A percentile compares a stretch with the other conserved stretches of the same genome.
Conservation (phyloP, 345 rosid genomes). For the Barbarea vulgaris region DNA sequence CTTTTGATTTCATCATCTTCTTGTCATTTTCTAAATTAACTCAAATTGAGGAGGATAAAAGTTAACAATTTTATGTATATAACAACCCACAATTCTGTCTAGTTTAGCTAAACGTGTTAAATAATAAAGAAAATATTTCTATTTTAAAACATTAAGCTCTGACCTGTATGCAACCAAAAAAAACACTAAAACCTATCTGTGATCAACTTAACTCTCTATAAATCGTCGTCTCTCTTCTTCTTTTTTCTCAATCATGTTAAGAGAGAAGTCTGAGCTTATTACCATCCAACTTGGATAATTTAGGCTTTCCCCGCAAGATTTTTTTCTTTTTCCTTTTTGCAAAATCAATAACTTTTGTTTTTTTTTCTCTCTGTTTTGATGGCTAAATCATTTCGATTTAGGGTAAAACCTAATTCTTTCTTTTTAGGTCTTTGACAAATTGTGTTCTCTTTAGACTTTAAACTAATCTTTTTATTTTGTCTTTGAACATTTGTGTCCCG, state of each 20-base stretch:
- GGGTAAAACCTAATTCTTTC: conserved; percentile 14
- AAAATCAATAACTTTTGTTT: background rate
- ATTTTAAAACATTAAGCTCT: conserved; percentile 26
- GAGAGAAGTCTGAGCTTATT: background rate
- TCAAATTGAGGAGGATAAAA: background rate
- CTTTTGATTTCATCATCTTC: conserved; percentile 33
- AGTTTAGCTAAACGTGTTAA: conserved; percentile 24
- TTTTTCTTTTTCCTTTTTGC: background rate
- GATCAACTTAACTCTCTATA: conserved; percentile 31
- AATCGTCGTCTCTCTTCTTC: conserved; percentile 18
- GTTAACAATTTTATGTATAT: background rate
- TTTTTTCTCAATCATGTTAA: background rate
- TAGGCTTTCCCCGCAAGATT: background rate
- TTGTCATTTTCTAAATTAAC: conserved; percentile 15
- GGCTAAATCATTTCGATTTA: background rate
- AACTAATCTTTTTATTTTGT: background rate
- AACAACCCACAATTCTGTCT: conserved; percentile 17
- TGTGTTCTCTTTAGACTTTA: background rate
- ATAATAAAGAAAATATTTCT: background rate
- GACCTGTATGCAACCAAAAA: conserved; percentile 37
- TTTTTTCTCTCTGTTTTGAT: conserved; percentile 1
- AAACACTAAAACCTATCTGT: conserved; percentile 30
- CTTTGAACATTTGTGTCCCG: conserved; percentile 12
- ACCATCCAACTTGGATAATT: conserved; percentile 15
- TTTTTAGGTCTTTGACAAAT: background rate